Conservation (phyloP, 495 filamentous ascomycete genomes). For the Hypoxylon crocopeplum region DNA sequence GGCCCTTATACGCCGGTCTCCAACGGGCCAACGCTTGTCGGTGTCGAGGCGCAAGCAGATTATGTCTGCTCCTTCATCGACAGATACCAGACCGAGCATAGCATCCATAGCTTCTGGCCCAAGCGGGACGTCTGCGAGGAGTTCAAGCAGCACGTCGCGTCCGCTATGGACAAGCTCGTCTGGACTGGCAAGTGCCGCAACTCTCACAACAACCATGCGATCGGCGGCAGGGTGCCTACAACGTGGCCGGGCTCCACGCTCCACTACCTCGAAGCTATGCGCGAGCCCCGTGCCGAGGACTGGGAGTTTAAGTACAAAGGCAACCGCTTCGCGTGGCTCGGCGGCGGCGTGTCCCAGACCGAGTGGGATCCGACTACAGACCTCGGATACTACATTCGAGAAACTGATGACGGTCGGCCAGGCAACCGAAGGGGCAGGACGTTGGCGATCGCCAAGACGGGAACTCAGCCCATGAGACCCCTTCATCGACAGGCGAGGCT, state of each 20-base stretch:
- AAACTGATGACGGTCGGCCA: conserved; percentile 18
- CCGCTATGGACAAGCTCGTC: conserved; percentile 51
- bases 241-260: conserved; percentile 53
- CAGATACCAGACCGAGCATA: conserved; percentile 54
- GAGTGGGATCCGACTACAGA: conserved; percentile 42
- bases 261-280: conserved; percentile 60
- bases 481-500: conserved; percentile 13
- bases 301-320: conserved; percentile 54
- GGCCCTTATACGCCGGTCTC: conserved; percentile 55
- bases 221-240: conserved; percentile 52
- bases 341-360: conserved; percentile 52
- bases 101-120: conserved; percentile 51
- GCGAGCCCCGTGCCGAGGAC: conserved; percentile 56
- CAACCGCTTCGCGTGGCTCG: conserved; percentile 58
- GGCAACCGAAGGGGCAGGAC: conserved; percentile 1
- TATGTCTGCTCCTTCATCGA: conserved; percentile 54
- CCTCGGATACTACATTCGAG: conserved; percentile 38
- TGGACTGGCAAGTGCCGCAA: conserved; percentile 56
- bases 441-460: conserved; percentile 8
- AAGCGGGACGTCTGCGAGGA: conserved; percentile 49
- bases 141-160: conserved; percentile 49
- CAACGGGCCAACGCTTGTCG: conserved; percentile 50
- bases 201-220: conserved; percentile 55
- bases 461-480: conserved; percentile 5
- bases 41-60: conserved; percentile 53